Base-by-base conservation (phyloP, 2,329 filamentous ascomycete genomes). In the Fusarium annulatum region DNA sequence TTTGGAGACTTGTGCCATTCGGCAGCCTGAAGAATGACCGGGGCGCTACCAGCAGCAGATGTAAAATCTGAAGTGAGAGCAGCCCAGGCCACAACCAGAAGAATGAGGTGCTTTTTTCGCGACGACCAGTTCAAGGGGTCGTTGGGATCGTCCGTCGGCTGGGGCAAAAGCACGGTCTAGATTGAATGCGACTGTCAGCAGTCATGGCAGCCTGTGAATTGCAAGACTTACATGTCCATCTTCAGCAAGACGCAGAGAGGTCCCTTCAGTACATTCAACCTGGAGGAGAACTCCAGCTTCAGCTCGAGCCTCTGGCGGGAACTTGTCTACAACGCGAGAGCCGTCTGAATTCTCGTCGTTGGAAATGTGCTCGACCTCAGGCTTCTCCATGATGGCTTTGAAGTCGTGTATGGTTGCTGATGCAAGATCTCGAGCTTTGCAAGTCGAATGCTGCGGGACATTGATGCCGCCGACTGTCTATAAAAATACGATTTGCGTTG, bases 71-170 rank as follows among this genome's bases (percentile, higher is more conserved):
- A 64, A 9, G 49, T 55, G 46, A 76, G 69, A 9, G 75, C 74
- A 14, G 59, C 71, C 61, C 61, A 77, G 8, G 67, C 66, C 3
- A 75, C 53, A 4, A 66, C 64, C n/a, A 74, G 43, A 16, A 77
- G 63, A 38, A 75, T 70, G 9, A 65, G 59, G n/a, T 74, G 71
- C 34, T 77, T 77, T 57, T 75, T 77, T 42, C 55, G 56, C 3
- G 63, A 68, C 5, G 69, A 61, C 73, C 75, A 77, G 56, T 77
- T 77, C 8, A 77, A 59, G 6, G 72, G 75, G 36, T 76, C 73
- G 11, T 33, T 43, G 1, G 48, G 61, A 34, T 76, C 65, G 26
- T 69, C 61, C 6, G 69, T 61, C 5, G 73, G 75, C 33, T 77
- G 69, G 9, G 75, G 73, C 11, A 76, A 49, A 26, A 77, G 65